phyloP scores from a whole-genome alignment of 2,329 filamentous ascomycete genomes.

The Plenodomus lindquistii region DNA sequence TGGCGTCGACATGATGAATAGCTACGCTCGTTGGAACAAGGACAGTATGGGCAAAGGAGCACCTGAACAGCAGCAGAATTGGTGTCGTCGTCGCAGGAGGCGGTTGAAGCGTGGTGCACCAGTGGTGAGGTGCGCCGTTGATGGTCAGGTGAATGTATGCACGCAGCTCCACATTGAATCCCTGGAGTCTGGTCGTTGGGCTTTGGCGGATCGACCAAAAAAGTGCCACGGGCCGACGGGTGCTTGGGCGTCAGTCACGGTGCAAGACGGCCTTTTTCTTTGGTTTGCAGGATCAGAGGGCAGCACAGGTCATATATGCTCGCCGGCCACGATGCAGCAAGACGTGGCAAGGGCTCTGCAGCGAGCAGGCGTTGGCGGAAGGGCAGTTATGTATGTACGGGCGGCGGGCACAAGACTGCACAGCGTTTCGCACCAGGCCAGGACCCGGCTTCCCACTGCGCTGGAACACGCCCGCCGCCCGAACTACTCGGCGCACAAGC shows the following conservation, averaged over 20 bases:
- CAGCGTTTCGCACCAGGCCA: conserved; percentile 16
- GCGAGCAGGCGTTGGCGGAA: conserved; percentile 15
- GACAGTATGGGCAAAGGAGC: conserved; percentile 1
- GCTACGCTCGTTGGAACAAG: background rate
- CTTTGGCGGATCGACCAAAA: conserved; percentile 33
- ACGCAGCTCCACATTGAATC: conserved; percentile 25
- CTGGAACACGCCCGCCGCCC: conserved; percentile 33
- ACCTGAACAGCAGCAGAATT: no score
- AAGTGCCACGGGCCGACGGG: conserved; percentile 10
- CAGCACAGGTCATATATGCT: no score
- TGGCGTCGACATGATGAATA: conserved; percentile 33
- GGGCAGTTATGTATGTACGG: conserved; percentile 24
- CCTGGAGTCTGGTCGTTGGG: conserved; percentile 29
- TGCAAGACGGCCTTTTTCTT: background rate
- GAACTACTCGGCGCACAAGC: conserved; percentile 35
- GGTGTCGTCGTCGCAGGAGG: no score
- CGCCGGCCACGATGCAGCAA: conserved; percentile 5
- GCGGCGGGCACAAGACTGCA: conserved; percentile 5
- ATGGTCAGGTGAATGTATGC: conserved; percentile 22
- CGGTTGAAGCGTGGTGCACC: background rate
- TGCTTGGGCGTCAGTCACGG: background rate
- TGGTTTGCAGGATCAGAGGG: no score
- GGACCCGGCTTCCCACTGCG: conserved; percentile 27
- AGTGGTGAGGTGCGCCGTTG: conserved; percentile 8
- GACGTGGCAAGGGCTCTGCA: conserved; percentile 13